These are phyloP conservation scores for Fistulifera solaris DNA, from an alignment of 108 stramenopile species.

Conservation along the genomic window DNA sequence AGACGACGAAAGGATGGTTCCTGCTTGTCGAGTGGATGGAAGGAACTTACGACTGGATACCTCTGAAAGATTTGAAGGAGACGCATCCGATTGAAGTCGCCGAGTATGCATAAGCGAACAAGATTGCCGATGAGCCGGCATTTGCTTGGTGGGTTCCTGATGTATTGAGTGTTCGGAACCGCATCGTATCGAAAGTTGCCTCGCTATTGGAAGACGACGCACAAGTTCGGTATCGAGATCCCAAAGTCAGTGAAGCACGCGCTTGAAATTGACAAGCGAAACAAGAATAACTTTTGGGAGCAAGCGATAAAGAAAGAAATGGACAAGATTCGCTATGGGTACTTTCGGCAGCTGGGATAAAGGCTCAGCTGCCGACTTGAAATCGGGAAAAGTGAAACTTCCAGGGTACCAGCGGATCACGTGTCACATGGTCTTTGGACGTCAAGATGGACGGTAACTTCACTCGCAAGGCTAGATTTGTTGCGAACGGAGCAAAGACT, in stretches of 20 bases:
- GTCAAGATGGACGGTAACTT: conserved; percentile 29
- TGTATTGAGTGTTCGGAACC: conserved; percentile 12
- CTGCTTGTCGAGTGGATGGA: conserved; percentile 34
- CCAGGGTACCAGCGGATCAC: conserved; percentile 6
- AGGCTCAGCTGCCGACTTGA: conserved; percentile 13
- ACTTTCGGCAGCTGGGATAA: not conserved
- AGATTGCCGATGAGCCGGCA: conserved; percentile 14
- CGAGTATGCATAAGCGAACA: conserved; percentile 13
- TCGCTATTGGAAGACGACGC: conserved; percentile 8
- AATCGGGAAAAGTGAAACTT: conserved; percentile 8
- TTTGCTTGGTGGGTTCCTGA: conserved; percentile 43
- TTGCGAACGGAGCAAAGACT: conserved; percentile 18
- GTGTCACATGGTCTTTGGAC: conserved; percentile 37
- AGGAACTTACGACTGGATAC: conserved; percentile 11
- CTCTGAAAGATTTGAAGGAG: conserved; percentile 18
- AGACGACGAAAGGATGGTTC: conserved; percentile 45
- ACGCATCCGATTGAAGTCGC: conserved; percentile 17
- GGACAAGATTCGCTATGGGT: conserved; percentile 17
- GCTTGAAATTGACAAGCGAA: conserved; percentile 20
- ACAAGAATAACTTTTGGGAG: conserved; percentile 26
- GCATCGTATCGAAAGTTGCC: conserved; percentile 12
- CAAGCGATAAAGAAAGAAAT: conserved; percentile 28
- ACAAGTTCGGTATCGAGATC: conserved; percentile 43
- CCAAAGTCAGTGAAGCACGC: conserved; percentile 34
- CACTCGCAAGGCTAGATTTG: conserved; percentile 32